Conservation (phyloP, 257 asterid species). For the Solanum appendiculatum region DNA sequence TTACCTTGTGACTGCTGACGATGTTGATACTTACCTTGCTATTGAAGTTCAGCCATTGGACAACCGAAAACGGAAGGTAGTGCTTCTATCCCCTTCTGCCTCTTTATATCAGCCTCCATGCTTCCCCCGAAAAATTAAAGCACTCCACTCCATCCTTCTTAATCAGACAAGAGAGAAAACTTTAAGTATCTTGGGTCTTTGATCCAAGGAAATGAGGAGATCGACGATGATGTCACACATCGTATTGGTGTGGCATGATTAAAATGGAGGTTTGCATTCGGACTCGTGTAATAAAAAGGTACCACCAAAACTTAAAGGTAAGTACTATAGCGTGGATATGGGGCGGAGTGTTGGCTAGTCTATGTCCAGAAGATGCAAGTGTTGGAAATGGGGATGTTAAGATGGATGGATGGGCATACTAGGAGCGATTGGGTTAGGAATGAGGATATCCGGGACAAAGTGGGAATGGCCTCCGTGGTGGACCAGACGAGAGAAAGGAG, state of each 20-base stretch:
- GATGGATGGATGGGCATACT: not conserved
- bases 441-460: not conserved
- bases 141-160: not conserved
- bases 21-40: constrained; percentile 82
- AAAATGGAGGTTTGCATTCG: not conserved
- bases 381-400: not conserved
- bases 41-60: constrained; percentile 98
- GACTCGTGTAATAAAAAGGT: not conserved
- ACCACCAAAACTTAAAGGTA: not conserved
- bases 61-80: constrained; percentile 93
- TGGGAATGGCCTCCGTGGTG: not conserved
- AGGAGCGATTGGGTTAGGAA: too few species aligned
- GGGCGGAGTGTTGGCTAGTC: not conserved
- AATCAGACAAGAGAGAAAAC: not conserved
- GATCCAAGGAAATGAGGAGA: not conserved
- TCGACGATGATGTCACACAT: not conserved
- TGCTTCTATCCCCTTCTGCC: not conserved
- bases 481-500: not conserved
- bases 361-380: not conserved
- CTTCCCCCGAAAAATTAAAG: not conserved
- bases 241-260: not conserved
- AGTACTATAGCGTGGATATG: not conserved
- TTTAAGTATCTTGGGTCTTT: not conserved
- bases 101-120: not conserved
- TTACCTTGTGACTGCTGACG: constrained; percentile 94